These are phyloP conservation scores for Trichoderma sp. DNA, from an alignment of 2,329 filamentous ascomycete genomes.

Conservation along the genomic window DNA sequence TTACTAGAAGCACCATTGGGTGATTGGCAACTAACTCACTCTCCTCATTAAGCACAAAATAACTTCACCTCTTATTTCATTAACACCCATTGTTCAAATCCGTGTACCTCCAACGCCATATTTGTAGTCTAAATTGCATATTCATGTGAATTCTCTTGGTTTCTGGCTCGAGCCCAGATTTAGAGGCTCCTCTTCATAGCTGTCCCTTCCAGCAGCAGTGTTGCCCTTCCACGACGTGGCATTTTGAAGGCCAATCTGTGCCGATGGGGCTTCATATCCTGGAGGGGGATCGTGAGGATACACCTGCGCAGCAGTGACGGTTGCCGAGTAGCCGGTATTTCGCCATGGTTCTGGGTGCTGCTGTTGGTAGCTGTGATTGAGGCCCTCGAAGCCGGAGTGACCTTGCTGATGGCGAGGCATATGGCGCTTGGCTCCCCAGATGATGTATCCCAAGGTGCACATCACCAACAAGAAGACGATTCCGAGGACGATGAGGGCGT, in stretches of 20 bases:
- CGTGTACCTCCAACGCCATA: constrained; percentile 24
- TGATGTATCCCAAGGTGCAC: constrained; percentile 37
- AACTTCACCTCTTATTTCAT: not conserved
- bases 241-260: constrained; percentile 30
- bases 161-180: constrained; percentile 30
- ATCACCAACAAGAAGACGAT: constrained; percentile 45
- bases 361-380: constrained; percentile 27
- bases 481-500: constrained; percentile 47
- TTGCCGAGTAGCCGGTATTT: constrained; percentile 20
- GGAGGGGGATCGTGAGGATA: constrained; percentile 32
- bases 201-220: constrained; percentile 28
- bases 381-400: constrained; percentile 20
- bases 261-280: constrained; percentile 34
- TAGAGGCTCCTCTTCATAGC: constrained; percentile 32
- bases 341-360: constrained; percentile 31
- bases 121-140: not conserved
- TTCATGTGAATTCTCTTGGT: constrained; percentile 34
- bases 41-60: not conserved
- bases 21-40: not conserved
- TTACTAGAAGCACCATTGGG: not conserved
- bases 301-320: constrained; percentile 21
- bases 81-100: not conserved
- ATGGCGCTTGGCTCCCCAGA: constrained; percentile 29
- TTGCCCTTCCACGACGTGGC: constrained; percentile 29
- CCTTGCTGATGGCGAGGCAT: constrained; percentile 22